These are phyloP conservation scores for Gossypium thurberi DNA, from an alignment of 345 rosid species.

Conservation along the genomic window DNA sequence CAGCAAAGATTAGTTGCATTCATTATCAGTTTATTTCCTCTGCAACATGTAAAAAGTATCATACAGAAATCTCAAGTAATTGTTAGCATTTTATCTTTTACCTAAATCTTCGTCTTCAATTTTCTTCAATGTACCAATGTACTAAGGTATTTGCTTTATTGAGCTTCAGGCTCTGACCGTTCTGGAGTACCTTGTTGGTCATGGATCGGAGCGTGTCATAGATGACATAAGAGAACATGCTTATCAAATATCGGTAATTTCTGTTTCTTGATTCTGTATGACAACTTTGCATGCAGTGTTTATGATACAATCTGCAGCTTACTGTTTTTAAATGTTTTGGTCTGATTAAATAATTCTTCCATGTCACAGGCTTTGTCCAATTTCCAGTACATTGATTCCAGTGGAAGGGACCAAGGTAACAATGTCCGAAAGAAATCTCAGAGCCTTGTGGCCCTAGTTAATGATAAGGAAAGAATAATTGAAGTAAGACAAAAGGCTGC, in stretches of 20 bases:
- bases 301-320: background rate
- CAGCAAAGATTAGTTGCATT: constrained; percentile 9
- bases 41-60: background rate
- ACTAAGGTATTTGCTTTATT: constrained; percentile 19
- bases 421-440: constrained; percentile 98
- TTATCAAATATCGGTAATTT: constrained; percentile 78
- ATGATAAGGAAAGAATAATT: constrained; percentile 86
- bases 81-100: background rate
- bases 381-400: constrained; percentile 92
- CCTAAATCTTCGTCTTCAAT: background rate
- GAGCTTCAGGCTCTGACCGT: constrained; percentile 74
- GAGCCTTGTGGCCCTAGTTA: constrained; percentile 76
- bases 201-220: constrained; percentile 89
- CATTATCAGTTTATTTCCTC: background rate
- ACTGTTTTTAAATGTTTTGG: background rate
- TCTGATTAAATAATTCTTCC: constrained; percentile 19
- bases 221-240: constrained; percentile 86
- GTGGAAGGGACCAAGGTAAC: constrained; percentile 95
- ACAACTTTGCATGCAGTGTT: background rate
- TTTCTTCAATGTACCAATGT: constrained; percentile 8
- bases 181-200: constrained; percentile 80
- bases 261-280: background rate
- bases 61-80: background rate
- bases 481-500: constrained; percentile 96
- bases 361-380: constrained; percentile 63